These are phyloP conservation scores for Aspergillus sclerotialis DNA, from an alignment of 2,329 filamentous ascomycete genomes.

Conservation along the genomic window DNA sequence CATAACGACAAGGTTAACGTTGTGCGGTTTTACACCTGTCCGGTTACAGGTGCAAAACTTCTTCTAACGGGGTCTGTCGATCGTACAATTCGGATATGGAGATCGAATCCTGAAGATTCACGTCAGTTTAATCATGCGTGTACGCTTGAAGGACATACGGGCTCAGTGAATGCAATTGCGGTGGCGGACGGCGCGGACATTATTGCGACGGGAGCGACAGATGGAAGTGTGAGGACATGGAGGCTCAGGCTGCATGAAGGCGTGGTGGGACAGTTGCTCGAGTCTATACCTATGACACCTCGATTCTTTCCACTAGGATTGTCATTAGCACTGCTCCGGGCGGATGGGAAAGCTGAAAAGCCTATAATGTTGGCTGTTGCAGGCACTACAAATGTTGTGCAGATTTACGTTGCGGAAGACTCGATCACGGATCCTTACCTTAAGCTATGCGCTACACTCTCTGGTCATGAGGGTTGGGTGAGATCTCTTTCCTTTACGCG, in stretches of 20 bases:
- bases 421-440: constrained; percentile 46
- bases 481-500: constrained; percentile 71
- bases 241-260: constrained; percentile 40
- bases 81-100: constrained; percentile 63
- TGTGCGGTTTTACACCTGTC: constrained; percentile 64
- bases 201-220: constrained; percentile 56
- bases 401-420: constrained; percentile 62
- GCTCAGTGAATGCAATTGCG: constrained; percentile 62
- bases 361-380: constrained; percentile 68
- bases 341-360: constrained; percentile 38
- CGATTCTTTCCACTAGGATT: constrained; percentile 76
- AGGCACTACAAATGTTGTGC: constrained; percentile 75
- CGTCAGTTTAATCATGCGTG: constrained; percentile 35
- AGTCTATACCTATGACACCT: constrained; percentile 66
- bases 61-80: constrained; percentile 79
- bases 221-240: constrained; percentile 63
- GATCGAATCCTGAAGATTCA: constrained; percentile 16
- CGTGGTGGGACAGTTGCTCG: constrained; percentile 46
- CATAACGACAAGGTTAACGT: constrained; percentile 77
- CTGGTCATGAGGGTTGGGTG: constrained; percentile 93
- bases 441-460: constrained; percentile 65
- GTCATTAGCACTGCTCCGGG: constrained; percentile 57
- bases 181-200: constrained; percentile 38
- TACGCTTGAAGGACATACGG: constrained; percentile 60
- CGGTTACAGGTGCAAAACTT: constrained; percentile 44